phyloP scores from a whole-genome alignment of 495 filamentous ascomycete genomes.

The Chaetomium cochliodes region DNA sequence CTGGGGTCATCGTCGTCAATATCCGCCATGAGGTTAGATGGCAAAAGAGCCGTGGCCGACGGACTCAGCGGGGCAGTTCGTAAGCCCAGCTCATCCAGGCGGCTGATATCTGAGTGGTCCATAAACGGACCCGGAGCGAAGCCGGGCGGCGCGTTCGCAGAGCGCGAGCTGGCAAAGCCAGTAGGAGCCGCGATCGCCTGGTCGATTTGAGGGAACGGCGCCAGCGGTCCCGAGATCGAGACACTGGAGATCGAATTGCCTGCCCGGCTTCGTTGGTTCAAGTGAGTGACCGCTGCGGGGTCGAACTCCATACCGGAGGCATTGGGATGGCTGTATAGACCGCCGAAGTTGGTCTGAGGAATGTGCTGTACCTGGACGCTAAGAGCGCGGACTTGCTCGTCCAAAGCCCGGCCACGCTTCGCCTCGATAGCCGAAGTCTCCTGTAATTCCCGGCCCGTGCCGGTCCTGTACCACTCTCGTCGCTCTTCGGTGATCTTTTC shows the following conservation, averaged over 20 bases:
- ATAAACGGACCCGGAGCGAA: constrained; percentile 55
- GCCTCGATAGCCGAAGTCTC: constrained; percentile 39
- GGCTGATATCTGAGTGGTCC: constrained; percentile 43
- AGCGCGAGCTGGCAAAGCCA: constrained; percentile 42
- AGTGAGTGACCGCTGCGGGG: constrained; percentile 45
- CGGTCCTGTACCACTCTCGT: constrained; percentile 45
- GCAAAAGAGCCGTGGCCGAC: constrained; percentile 71
- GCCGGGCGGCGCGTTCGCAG: constrained; percentile 46
- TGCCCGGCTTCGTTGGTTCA: constrained; percentile 54
- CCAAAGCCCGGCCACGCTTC: constrained; percentile 38
- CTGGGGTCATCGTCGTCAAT: constrained; percentile 68
- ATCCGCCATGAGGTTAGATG: constrained; percentile 69
- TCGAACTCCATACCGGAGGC: constrained; percentile 53
- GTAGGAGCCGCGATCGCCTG: constrained; percentile 34
- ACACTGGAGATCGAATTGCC: constrained; percentile 56
- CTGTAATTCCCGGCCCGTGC: constrained; percentile 43
- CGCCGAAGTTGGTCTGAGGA: constrained; percentile 36
- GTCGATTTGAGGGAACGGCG: constrained; percentile 42
- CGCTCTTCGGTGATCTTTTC: constrained; percentile 45
- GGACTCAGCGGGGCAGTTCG: constrained; percentile 72
- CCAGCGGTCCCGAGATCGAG: constrained; percentile 37
- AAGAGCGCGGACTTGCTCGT: constrained; percentile 41
- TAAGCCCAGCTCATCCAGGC: constrained; percentile 46
- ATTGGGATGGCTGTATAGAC: constrained; percentile 46
- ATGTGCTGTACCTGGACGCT: constrained; percentile 38